phyloP scores from a whole-genome alignment of 2,329 filamentous ascomycete genomes.

The Diatrype stigma region DNA sequence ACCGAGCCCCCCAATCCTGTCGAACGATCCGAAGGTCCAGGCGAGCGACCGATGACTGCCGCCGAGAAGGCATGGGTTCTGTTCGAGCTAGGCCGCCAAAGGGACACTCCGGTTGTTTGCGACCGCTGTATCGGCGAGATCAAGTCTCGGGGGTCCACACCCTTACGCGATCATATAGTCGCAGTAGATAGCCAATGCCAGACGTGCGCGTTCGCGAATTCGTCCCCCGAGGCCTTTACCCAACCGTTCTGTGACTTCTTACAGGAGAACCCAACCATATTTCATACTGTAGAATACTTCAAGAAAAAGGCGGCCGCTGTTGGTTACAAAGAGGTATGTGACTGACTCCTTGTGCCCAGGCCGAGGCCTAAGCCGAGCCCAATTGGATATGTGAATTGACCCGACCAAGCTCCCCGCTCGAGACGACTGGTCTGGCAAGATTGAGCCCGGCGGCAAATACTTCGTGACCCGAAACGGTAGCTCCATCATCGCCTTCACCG shows the following conservation, averaged over 20 bases:
- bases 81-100: conserved; percentile 15
- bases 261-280: conserved; percentile 86
- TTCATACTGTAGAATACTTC: conserved; percentile 82
- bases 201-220: conserved; percentile 15
- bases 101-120: conserved; percentile 16
- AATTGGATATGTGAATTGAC: conserved; percentile 12
- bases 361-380: too few species aligned
- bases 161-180: background rate
- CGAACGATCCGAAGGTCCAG: conserved; percentile 23
- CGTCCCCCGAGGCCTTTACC: conserved; percentile 63
- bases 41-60: conserved; percentile 14
- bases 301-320: conserved; percentile 64
- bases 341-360: background rate
- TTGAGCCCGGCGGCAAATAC: conserved; percentile 82
- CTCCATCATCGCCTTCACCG: conserved; percentile 77
- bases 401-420: conserved; percentile 64
- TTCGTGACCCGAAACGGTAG: conserved; percentile 82
- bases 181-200: conserved; percentile 12
- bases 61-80: conserved; percentile 24
- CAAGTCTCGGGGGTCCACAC: background rate
- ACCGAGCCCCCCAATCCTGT: conserved; percentile 24
- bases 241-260: conserved; percentile 85
- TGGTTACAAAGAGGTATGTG: conserved; percentile 68
- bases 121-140: conserved; percentile 21
- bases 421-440: conserved; percentile 67